A percentile compares a stretch with the other conserved stretches of the same genome.
phyloP scores from a whole-genome alignment of 192 early-diverging fungal genomes.

The Coemansia biformis region DNA sequence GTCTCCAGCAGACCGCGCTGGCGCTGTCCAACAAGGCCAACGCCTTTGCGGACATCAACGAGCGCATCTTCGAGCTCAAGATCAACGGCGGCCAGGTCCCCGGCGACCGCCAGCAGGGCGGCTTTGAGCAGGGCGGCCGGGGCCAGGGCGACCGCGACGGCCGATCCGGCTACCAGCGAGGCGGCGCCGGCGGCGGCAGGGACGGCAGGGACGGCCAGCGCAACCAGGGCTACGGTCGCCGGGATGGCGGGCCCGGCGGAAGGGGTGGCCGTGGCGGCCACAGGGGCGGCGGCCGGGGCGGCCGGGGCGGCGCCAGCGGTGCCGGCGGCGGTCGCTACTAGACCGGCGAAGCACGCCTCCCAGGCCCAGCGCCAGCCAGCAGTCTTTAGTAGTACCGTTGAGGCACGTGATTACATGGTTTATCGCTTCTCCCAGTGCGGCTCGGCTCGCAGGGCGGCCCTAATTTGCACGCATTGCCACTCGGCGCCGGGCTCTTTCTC shows the following conservation, averaged over 20 bases:
- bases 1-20: slow-evolving; percentile 80
- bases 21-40: slow-evolving; percentile 83
- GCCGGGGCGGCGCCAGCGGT: slow-evolving; percentile 11
- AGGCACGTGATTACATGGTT: no score
- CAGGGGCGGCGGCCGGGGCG: slow-evolving; percentile 17
- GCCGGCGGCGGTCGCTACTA: background rate
- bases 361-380: no score
- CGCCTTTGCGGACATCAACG: slow-evolving; percentile 83
- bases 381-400: no score
- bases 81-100: slow-evolving; percentile 44
- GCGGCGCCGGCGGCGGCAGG: slow-evolving; percentile 17
- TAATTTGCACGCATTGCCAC: no score
- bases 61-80: slow-evolving; percentile 80
- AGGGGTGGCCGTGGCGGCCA: slow-evolving; percentile 15
- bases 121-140: slow-evolving; percentile 23
- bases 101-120: slow-evolving; percentile 37
- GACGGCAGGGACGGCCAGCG: slow-evolving; percentile 29
- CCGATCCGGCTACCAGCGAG: slow-evolving; percentile 39
- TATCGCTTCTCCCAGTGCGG: no score
- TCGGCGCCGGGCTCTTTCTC: no score
- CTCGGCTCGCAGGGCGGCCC: no score
- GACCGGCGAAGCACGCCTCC: no score
- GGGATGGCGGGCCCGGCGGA: slow-evolving; percentile 15
- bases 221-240: slow-evolving; percentile 10
- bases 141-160: slow-evolving; percentile 34